Base-by-base conservation (phyloP, 2,329 filamentous ascomycete species). In the Paecilomyces sp. region DNA sequence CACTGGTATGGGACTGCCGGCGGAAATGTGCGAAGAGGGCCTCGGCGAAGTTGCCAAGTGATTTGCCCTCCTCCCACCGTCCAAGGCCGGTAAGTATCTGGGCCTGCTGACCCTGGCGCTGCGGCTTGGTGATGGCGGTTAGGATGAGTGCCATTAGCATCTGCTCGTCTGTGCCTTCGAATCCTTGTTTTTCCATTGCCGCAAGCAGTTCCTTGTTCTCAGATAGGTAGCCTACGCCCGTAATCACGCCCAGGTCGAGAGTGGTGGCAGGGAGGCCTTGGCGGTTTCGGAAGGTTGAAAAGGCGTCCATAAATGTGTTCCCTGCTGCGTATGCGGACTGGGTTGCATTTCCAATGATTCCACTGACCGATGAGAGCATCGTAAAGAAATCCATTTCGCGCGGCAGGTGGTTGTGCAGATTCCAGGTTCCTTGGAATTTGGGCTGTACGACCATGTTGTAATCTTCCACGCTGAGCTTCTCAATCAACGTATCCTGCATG, bases 191-290 rank as follows among this genome's bases (percentile, higher is more conserved):
- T 53, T 53, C 50, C 50, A 53, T 53, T 1, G 50, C 50, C 22
- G 18, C 50, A 13, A 52, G 50, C 11, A 52, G 50, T 5, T 52
- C 50, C n/a, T 15, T 52, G 9, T 52, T 52, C n/a, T 52, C 50
- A 25, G 11, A 18, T 3, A 52, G 50, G 12, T 52, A 52, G n/a
- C 50, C 50, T 1, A 52, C 50, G n/a, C 50, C 50, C 2, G 50
- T 52, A 3, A 52, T 52, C 15, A 52, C 50, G n/a, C 67, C 55
- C 88, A 83, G 65, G 93, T 92, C 64, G 92, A 79, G 12, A 90
- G 90, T 85, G 90, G 92, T 68, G 92, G 89, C 5, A 93, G 79
- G 22, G 93, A 78, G 71, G 93, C 65, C 22, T 71, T 53, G 4
- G 66, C 5, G n/a, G 1, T 52, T 30, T 28, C 64, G 64, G 25